These are phyloP conservation scores for Chlorella sorokiniana DNA, from an alignment of 139 green algal genomes.

Conservation along the genomic window DNA sequence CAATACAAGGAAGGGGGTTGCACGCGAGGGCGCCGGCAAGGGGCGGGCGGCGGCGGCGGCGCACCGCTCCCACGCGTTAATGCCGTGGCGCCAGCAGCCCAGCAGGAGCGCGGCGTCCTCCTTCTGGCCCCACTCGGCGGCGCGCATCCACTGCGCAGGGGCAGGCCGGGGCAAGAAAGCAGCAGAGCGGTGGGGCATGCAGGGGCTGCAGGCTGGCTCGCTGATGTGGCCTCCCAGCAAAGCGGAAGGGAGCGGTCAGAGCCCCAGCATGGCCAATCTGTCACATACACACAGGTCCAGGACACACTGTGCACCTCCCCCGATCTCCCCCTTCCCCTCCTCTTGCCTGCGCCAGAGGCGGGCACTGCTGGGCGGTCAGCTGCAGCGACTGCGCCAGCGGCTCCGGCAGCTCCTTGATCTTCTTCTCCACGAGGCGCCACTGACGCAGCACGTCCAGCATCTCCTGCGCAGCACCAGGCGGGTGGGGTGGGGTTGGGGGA, in stretches of 20 bases:
- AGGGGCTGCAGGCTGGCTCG: not conserved
- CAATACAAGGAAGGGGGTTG: no score
- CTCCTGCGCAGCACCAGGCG: slow-evolving; percentile 56
- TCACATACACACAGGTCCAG: no score
- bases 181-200: not conserved
- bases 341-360: slow-evolving; percentile 3
- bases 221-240: no score
- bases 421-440: slow-evolving; percentile 63
- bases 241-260: no score
- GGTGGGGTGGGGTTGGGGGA: not conserved
- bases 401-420: slow-evolving; percentile 29
- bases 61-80: slow-evolving; percentile 39
- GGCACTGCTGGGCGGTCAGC: slow-evolving; percentile 8
- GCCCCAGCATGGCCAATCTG: no score
- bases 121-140: slow-evolving; percentile 62
- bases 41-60: slow-evolving; percentile 4
- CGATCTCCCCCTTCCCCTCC: no score
- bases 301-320: no score
- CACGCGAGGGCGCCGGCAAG: no score
- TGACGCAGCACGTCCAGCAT: slow-evolving; percentile 57
- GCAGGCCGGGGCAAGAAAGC: not conserved
- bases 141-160: slow-evolving; percentile 50
- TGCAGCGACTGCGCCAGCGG: not conserved
- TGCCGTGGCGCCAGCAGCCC: slow-evolving; percentile 60
- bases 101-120: slow-evolving; percentile 89